These are phyloP conservation scores for Lachancea cidri DNA, from an alignment of 805 yeast genomes.

Conservation along the genomic window DNA sequence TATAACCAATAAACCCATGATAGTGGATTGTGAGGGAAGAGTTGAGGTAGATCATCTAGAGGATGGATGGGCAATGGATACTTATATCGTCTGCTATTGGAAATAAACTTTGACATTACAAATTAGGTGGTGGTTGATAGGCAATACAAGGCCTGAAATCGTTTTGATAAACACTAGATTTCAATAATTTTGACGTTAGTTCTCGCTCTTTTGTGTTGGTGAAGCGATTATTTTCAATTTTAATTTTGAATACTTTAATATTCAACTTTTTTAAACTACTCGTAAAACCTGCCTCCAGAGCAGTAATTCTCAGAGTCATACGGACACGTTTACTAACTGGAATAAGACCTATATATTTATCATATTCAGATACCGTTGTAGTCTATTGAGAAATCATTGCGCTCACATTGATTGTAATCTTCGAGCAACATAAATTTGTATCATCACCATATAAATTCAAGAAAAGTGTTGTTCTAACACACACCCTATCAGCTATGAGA, in stretches of 20 bases:
- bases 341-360: constrained; percentile 3
- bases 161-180: no score
- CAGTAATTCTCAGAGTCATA: no score
- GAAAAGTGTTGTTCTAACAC: not conserved
- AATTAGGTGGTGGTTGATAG: no score
- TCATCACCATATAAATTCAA: constrained; percentile 28
- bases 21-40: constrained; percentile 62
- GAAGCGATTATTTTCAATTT: no score
- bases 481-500: not conserved
- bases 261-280: no score
- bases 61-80: constrained; percentile 58
- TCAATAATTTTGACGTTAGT: no score
- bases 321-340: no score
- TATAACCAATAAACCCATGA: constrained; percentile 50
- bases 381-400: constrained; percentile 78
- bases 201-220: no score
- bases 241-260: no score
- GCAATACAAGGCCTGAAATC: no score
- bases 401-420: constrained; percentile 52
- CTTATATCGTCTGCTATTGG: constrained; percentile 33
- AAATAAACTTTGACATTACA: constrained; percentile 35
- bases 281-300: no score
- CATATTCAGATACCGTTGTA: constrained; percentile 91
- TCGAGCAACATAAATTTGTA: constrained; percentile 38
- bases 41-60: constrained; percentile 41